Base-by-base conservation (phyloP, 2,329 filamentous ascomycete genomes). In the Diatrype stigma region DNA sequence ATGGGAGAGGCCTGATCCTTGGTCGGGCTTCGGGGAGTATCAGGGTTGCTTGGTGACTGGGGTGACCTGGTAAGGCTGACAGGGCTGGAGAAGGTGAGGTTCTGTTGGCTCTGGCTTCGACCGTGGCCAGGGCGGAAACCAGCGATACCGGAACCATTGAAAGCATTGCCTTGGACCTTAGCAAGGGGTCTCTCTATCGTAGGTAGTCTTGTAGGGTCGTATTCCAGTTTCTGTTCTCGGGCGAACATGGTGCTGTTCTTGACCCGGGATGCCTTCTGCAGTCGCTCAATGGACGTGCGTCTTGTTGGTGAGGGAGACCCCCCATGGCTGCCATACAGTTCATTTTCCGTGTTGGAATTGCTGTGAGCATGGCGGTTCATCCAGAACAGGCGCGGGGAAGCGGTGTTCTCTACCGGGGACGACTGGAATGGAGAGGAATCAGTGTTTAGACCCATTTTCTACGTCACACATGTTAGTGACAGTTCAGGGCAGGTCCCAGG, bases 201-300 rank as follows among this genome's bases (percentile, higher is more conserved):
- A 44, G 88, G 87, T 49, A 91, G 73, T 58, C 84, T 82, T 50
- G 86, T 81, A 26, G 92, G 90, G 69, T 96, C 90, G 76, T 96
- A 96, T 74, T 95, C 89, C 68, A 91, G 84, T 73, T 92, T 92
- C 66, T 91, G 87, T 72, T 96, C 92, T 50, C 92, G 87, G 40
- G 90, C 91, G 67, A 96, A 90, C 79, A 97, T 96, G 73, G 87
- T 96, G 80, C 93, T 96, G 75, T 96, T 97, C 79, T 93, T 96
- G 63, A 99, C 94, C 54, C 94, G 88, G 50, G 93, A 96, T 30
- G 91, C 92, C 68, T 87, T 90, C 74, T 96, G 95, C 53, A 99
- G 80, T 65, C 92, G 92, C 79, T 99, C 94, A 60, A 99, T 92
- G 17, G 93, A 97, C 44, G 90, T 89, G 66, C 93, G 86, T 64